A percentile compares a stretch with the other conserved stretches of the same genome.
Evolutionary conservation across 805 yeast species (phyloP).

Genomic region (Lipomyces orientalis): DNA sequence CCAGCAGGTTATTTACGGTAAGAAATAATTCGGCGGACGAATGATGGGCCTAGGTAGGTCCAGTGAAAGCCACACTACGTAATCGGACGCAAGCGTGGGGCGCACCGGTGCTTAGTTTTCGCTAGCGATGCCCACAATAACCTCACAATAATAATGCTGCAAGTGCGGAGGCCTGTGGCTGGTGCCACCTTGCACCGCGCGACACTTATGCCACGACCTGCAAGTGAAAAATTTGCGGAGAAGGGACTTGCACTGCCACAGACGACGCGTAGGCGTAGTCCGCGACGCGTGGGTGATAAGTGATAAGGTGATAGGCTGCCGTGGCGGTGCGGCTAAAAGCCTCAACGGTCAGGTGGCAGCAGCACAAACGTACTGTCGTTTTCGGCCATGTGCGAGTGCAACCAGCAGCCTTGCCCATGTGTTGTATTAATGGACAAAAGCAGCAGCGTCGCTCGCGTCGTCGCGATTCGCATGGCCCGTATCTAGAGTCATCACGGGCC

Average conservation of each 20-base stretch:
- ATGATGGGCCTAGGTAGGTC: too few species aligned
- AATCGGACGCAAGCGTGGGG: neutral
- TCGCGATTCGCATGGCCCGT: too few species aligned
- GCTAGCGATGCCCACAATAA: neutral
- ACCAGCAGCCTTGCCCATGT: neutral
- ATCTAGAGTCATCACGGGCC: too few species aligned
- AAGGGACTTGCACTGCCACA: neutral
- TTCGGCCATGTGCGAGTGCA: neutral
- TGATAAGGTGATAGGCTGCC: constrained; percentile 2
- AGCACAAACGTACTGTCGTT: neutral
- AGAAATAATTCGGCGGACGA: too few species aligned
- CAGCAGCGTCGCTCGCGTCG: too few species aligned
- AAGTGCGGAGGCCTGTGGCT: neutral
- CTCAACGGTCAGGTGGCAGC: neutral
- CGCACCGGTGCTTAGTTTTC: neutral
- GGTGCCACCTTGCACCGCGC: neutral
- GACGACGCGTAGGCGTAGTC: neutral
- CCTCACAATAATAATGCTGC: neutral
- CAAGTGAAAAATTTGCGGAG: neutral
- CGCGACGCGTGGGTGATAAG: neutral
- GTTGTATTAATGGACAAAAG: too few species aligned
- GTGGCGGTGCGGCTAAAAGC: neutral
- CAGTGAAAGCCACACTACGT: neutral
- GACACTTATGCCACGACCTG: neutral
- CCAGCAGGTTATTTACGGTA: too few species aligned